Evolutionary conservation across 345 rosid species (phyloP), one percentile per base, ranked within the genome.

Genomic region (Boechera divaricarpa): DNA sequence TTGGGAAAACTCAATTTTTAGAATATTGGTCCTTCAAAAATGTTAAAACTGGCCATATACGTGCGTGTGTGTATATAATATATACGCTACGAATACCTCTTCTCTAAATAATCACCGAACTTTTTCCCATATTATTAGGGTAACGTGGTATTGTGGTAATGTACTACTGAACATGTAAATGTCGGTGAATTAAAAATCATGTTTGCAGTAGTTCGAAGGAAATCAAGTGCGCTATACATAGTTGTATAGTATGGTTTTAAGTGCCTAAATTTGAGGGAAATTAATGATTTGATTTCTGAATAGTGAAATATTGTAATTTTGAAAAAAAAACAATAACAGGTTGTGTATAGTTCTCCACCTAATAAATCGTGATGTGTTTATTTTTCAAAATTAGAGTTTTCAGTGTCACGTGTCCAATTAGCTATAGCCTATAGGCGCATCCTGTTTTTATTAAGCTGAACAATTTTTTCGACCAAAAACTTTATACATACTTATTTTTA

Each of bases 51-150:
- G 55, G 10, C 24, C 3, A 45, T 16, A 42, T 29, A 10, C 10
- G 5, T 18, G 18, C 45, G 18, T 10, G 26, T 26, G 36, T 28
- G 38, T 41, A 29, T 55, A 13, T 10, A 29, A 29, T 55, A 8
- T 10, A 3, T 51, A 18, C 63, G 28, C 52, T 53, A 41, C 2
- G 10, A 36, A 26, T 21, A 70, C 24, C 42, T 29, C 65, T 70
- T 31, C 41, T 33, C 41, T 32, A 74, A 68, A 63, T 73, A 63
- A 55, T 16, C 72, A 66, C 78, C 78, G 51, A 66, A 56, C 48
- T 10, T 66, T 10, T 13, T 56, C 18, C 9, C 48, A 32, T 32
- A 41, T 38, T 5, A n/a, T 15, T 38, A 36, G 38, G 48, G 52
- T 41, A 52, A 47, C 29, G 31, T 15, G 49, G 69, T 51, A 52